Base-by-base conservation (phyloP, 768 basidiomycete species). In the Tephrocybe sp. region DNA sequence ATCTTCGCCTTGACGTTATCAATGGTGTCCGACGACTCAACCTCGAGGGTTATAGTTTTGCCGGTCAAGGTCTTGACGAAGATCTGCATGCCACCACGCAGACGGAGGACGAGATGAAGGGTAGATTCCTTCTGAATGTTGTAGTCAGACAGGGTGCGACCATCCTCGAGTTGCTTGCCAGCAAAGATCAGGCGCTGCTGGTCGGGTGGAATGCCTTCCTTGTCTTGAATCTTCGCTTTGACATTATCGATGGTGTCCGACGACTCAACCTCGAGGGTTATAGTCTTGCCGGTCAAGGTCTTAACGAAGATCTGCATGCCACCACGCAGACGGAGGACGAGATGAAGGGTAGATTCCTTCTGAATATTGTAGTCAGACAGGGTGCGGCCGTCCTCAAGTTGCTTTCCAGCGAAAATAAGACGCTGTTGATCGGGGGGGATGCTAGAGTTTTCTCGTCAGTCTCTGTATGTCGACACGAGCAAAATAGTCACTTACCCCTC, bases 331-430 rank as follows among this genome's bases (percentile, higher is more conserved):
- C 92, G 89, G 26, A 95, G 82, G 20, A 94, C 91, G 61, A 74
- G 80, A 62, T 95, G 93, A 47, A 96, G 86, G 34, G 92, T 95
- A 0, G 87, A 90, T 73, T 96, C 92, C 75, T 95, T 95, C 80
- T 96, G 93, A 60, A 96, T 94, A 67, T 93, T 92, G 66, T 92
- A 92, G 59, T 90, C 89, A 7, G 87, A 89, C 0, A 92, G 76
- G 3, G 89, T 96, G 43, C 93, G 85, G 3, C 94, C 94, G 62
- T 97, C 94, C 68, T 96, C 93, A 22, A 97, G 82, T 67, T 95
- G 93, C 73, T 96, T 95, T 53, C 93, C 93, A 40, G 93, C 93
- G 57, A 95, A 96, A 75, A 96, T 96, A n/a, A 96, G 72, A 56
- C 94, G 92, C 65, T 95, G 92, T 61, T 92, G 92, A 71, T 93